Evolutionary conservation across 306 rosid genomes (phyloP), one percentile per base, ranked within the genome.

Genomic region (Acacia confusa): DNA sequence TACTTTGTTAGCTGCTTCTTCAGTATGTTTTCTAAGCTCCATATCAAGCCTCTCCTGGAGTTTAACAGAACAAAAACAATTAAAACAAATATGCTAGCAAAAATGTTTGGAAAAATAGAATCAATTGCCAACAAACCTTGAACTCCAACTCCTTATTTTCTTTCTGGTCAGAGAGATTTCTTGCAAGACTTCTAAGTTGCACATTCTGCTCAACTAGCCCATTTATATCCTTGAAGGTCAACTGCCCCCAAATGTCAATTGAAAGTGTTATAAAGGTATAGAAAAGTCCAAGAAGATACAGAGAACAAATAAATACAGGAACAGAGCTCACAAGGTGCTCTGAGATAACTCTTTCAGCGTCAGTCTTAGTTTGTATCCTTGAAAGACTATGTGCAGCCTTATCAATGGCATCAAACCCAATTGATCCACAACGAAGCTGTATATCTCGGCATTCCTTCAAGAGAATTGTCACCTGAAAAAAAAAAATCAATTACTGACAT

Each of bases 221-320:
- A 85, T 89, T 92, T 63, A 95, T 95, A 83, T 93, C 99, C 94
- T 95, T 95, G 85, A 93, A 95, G 75, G 98, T 95, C 88, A 95
- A 82, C 99, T 95, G 92, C 75, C 34, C 53, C 63, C 84, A 84
- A 70, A 61, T 55, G 77, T 58, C 45, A 81, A 76, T 22, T 55
- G 24, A 65, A 45, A 16, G 79, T 16, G 6, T 47, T 64, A 78
- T n/a, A 79, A 45, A 25, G 52, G 44, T 32, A 81, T 53, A 30
- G 20, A 71, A 4, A 16, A 55, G 52, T 75, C 48, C 14, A 28
- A 64, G 58, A 68, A 24, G 28, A 45, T 2, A 45, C n/a, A 67
- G 58, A 55, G 48, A 28, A 77, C 6, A 70, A 40, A 70, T 11
- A 38, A 32, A 74, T 30, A 55, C 58, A 79, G 67, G 60, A 60